Percentiles rank a stretch among this genome's conserved stretches.
Evolutionary conservation across 345 rosid species (phyloP).

Genomic region (Bruguiera gymnorhiza): DNA sequence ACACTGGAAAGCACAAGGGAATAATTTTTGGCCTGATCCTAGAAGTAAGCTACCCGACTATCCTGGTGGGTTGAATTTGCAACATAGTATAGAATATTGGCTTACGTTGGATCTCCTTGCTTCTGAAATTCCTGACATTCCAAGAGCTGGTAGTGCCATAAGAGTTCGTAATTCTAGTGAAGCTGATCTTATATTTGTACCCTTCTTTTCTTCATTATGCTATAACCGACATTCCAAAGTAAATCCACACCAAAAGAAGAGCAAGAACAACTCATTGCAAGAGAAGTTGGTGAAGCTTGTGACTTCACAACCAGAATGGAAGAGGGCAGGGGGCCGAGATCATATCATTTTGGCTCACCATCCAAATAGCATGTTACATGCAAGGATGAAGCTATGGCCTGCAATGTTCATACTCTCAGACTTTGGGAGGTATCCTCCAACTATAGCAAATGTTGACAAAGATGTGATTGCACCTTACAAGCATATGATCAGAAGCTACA

Average conservation of each 20-base stretch:
- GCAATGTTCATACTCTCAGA: slow-evolving; percentile 81
- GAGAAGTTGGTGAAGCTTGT: slow-evolving; percentile 60
- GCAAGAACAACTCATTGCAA: slow-evolving; percentile 58
- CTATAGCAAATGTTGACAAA: slow-evolving; percentile 73
- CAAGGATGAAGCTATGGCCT: slow-evolving; percentile 73
- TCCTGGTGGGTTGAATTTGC: slow-evolving; percentile 94
- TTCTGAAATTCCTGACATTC: slow-evolving; percentile 51
- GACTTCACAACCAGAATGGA: slow-evolving; percentile 71
- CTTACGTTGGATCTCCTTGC: slow-evolving; percentile 80
- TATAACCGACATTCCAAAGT: slow-evolving; percentile 69
- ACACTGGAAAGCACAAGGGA: slow-evolving; percentile 59
- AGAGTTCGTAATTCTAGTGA: slow-evolving; percentile 78
- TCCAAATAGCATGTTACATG: slow-evolving; percentile 84
- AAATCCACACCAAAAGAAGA: slow-evolving; percentile 54
- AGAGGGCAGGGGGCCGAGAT: slow-evolving; percentile 66
- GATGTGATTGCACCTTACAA: slow-evolving; percentile 93
- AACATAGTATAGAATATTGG: slow-evolving; percentile 96
- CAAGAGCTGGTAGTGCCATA: slow-evolving; percentile 47
- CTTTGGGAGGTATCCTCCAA: slow-evolving; percentile 89
- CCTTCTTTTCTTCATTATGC: slow-evolving; percentile 86
- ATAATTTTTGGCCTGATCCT: slow-evolving; percentile 78
- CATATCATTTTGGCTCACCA: slow-evolving; percentile 89
- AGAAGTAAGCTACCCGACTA: slow-evolving; percentile 49
- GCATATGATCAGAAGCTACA: slow-evolving; percentile 60
- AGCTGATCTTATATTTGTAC: slow-evolving; percentile 81